Conservation (phyloP, 805 yeast genomes). For the Sugiyamaella chiloensis region DNA sequence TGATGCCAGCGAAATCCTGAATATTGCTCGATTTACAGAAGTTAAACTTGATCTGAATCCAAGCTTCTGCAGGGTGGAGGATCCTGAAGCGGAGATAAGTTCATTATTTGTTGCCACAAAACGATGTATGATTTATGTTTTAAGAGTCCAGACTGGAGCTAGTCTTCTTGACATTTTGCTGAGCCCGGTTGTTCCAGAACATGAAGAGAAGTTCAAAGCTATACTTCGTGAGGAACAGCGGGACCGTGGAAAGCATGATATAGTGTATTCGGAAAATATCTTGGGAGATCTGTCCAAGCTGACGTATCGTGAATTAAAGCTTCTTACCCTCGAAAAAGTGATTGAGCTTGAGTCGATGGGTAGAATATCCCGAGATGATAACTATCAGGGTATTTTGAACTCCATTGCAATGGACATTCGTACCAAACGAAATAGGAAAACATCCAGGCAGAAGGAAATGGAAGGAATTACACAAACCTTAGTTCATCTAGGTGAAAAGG, state of each 20-base stretch:
- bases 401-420: constrained; percentile 79
- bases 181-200: constrained; percentile 60
- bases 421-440: constrained; percentile 51
- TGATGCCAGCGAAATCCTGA: constrained; percentile 45
- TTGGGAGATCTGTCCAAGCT: constrained; percentile 46
- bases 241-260: constrained; percentile 31
- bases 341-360: constrained; percentile 72
- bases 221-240: constrained; percentile 49
- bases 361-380: constrained; percentile 58
- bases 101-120: constrained; percentile 72
- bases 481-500: constrained; percentile 44
- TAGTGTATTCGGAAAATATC: constrained; percentile 42
- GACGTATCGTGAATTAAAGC: constrained; percentile 73
- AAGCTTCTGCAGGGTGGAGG: constrained; percentile 41
- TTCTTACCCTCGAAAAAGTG: constrained; percentile 66
- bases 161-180: constrained; percentile 67
- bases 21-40: constrained; percentile 50
- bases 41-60: constrained; percentile 61
- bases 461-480: constrained; percentile 45
- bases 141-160: constrained; percentile 71
- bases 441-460: constrained; percentile 47
- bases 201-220: constrained; percentile 62
- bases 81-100: constrained; percentile 54
- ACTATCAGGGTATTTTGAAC: constrained; percentile 75
- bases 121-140: constrained; percentile 74